Evolutionary conservation across 208 protist species (phyloP).

Genomic region (Naegleria gruberi): DNA sequence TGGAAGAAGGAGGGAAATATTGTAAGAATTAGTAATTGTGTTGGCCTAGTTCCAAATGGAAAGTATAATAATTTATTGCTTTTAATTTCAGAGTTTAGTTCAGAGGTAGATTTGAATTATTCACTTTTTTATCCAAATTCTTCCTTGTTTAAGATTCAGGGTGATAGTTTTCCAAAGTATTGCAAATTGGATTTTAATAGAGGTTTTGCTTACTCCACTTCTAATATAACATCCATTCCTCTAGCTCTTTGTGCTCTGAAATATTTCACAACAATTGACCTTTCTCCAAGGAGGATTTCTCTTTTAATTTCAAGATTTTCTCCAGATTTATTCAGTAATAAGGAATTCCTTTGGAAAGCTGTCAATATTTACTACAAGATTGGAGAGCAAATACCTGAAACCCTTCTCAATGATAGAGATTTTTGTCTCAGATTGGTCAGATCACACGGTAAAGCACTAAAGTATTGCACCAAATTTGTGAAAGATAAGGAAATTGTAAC

Average conservation of each 20-base stretch:
- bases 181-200: background rate
- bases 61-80: background rate
- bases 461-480: background rate
- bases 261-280: no score
- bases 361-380: background rate
- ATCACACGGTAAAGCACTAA: background rate
- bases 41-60: background rate
- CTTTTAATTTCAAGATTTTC: background rate
- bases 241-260: background rate
- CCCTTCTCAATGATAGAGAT: background rate
- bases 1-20: background rate
- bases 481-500: background rate
- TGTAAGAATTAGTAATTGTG: background rate
- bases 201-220: background rate
- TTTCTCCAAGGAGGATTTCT: background rate
- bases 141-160: no score
- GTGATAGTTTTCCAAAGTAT: background rate
- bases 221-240: background rate
- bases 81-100: background rate
- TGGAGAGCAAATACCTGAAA: background rate
- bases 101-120: no score
- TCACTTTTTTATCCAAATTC: no score
- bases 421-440: background rate
- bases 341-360: background rate
- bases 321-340: no score